These are phyloP conservation scores for Lachnellula cervina DNA, from an alignment of 2,329 filamentous ascomycete genomes.

Conservation along the genomic window DNA sequence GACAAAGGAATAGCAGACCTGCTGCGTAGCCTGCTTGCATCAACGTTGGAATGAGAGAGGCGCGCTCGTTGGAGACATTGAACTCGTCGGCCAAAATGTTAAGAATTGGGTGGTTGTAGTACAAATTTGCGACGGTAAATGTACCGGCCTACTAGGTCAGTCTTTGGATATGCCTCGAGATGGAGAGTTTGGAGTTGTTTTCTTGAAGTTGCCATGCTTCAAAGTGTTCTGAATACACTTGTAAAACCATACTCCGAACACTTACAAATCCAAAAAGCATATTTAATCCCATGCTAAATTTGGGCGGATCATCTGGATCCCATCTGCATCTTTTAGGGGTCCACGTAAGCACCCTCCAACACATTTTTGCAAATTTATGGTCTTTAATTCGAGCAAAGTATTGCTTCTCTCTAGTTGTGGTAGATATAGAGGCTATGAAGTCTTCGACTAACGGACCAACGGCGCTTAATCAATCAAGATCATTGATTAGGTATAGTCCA, in stretches of 20 bases:
- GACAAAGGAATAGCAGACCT: conserved; percentile 70
- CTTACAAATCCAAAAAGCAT: conserved; percentile 52
- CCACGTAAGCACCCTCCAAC: conserved; percentile 43
- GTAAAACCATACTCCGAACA: conserved; percentile 1
- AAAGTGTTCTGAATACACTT: not conserved
- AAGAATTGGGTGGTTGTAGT: conserved; percentile 76
- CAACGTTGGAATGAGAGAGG: conserved; percentile 65
- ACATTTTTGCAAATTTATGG: conserved; percentile 11
- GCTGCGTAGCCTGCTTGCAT: conserved; percentile 76
- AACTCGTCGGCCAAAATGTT: conserved; percentile 71
- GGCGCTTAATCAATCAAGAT: no score
- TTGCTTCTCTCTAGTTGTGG: conserved; percentile 8
- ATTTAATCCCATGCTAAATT: conserved; percentile 65
- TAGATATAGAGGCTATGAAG: conserved; percentile 1
- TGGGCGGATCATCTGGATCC: conserved; percentile 59
- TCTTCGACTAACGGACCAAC: not conserved
- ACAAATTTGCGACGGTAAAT: conserved; percentile 74
- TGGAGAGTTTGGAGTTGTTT: no score
- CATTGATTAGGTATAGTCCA: no score
- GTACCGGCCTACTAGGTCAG: conserved; percentile 41
- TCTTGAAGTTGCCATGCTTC: no score
- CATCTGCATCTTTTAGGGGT: conserved; percentile 65
- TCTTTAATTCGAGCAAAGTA: conserved; percentile 14
- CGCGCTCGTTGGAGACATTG: conserved; percentile 61
- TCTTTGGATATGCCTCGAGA: not conserved